These are phyloP conservation scores for Solanum hybrid DNA, from an alignment of 305 asterid species.

Conservation along the genomic window DNA sequence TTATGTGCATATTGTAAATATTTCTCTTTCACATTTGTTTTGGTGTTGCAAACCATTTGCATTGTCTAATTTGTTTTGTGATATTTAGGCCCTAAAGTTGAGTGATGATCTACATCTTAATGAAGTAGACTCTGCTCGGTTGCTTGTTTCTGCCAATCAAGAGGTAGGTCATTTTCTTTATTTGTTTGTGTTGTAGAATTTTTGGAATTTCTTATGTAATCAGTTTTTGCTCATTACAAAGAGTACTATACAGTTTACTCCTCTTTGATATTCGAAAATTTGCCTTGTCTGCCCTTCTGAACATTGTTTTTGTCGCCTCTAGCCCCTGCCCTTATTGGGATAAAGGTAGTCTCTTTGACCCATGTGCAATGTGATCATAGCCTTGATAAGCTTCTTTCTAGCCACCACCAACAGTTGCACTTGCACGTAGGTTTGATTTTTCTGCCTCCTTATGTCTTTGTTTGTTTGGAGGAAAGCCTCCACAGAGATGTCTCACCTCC, in stretches of 20 bases:
- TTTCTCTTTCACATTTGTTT: background rate
- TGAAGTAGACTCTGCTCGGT: constrained; percentile 77
- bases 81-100: constrained; percentile 64
- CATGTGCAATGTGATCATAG: background rate
- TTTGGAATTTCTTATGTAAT: background rate
- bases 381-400: background rate
- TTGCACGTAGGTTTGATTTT: background rate
- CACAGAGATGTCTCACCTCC: background rate
- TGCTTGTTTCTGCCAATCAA: constrained; percentile 82
- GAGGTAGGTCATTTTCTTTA: constrained; percentile 43
- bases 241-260: background rate
- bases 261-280: background rate
- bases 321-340: background rate
- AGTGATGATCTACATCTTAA: constrained; percentile 96
- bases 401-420: background rate
- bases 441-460: background rate
- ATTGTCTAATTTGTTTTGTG: constrained; percentile 1
- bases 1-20: background rate
- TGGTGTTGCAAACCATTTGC: constrained; percentile 1
- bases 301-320: background rate
- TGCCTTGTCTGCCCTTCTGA: background rate
- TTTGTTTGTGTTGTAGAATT: background rate
- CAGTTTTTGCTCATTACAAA: background rate
- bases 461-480: background rate
- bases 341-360: background rate